Evolutionary conservation across 805 yeast genomes (phyloP).

Genomic region (Saturnispora silvae): DNA sequence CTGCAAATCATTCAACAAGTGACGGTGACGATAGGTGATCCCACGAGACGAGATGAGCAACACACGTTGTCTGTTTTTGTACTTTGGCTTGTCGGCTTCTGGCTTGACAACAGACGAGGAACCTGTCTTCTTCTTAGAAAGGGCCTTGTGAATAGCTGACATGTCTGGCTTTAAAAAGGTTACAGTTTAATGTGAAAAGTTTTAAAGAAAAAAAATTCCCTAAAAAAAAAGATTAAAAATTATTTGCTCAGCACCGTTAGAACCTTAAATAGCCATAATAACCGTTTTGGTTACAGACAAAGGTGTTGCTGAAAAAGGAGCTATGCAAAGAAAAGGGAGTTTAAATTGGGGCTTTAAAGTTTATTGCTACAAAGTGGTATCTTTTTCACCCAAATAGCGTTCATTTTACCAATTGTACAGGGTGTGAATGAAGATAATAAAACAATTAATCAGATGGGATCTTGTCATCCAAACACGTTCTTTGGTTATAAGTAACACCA

Average conservation of each 20-base stretch:
- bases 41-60: constrained; percentile 90
- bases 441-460: too few species aligned
- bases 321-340: too few species aligned
- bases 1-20: constrained; percentile 72
- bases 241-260: not conserved
- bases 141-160: constrained; percentile 67
- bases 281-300: too few species aligned
- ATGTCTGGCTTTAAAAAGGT: constrained; percentile 28
- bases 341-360: too few species aligned
- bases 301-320: too few species aligned
- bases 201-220: not conserved
- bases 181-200: not conserved
- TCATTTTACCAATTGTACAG: too few species aligned
- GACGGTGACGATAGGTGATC: constrained; percentile 91
- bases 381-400: too few species aligned
- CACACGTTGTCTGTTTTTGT: constrained; percentile 79
- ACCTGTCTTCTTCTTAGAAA: constrained; percentile 18
- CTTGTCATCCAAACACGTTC: too few species aligned
- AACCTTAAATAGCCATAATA: too few species aligned
- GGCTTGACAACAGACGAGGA: constrained; percentile 20
- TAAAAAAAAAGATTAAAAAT: constrained; percentile 3
- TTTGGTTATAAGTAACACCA: too few species aligned
- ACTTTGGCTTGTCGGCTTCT: constrained; percentile 29
- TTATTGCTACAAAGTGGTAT: too few species aligned
- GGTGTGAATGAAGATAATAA: too few species aligned